Evolutionary conservation across 2,329 filamentous ascomycete genomes (phyloP), one percentile per base, ranked within the genome.

Genomic region (Trichoderma lentiforme): DNA sequence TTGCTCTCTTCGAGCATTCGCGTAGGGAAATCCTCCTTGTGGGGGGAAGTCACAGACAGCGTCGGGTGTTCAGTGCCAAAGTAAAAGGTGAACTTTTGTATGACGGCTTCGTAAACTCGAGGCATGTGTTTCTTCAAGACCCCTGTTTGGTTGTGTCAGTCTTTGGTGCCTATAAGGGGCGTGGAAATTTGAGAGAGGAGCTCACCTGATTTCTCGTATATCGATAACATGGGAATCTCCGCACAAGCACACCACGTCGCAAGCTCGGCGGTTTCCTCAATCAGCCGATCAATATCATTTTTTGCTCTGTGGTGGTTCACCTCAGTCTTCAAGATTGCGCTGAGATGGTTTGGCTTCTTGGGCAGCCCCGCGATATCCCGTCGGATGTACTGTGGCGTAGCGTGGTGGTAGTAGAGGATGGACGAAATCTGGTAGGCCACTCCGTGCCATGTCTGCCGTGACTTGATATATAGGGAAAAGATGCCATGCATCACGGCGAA

Each of bases 361-460:
- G 86, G 87, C 71, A 99, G 82, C 11, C 87, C 86, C 80, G 90
- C 90, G 30, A 98, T 91, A 83, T 99, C 96, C 78, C 92, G 91
- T 78, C 92, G 90, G 76, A 99, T 97, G 79, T 97, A 90, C 79
- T 97, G 93, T 8, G 96, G 96, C 0, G 95, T 97, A 67, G 93
- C 93, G 82, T 99, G 96, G 83, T 99, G 97, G 84, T 99, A 96
- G 81, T 95, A 95, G 70, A 97, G 86, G 73, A 98, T 88, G 11
- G 93, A 93, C 68, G 94, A 89, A 74, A 95, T 84, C 73, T 93
- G 91, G 80, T 96, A 92, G 76, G 90, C 86, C 64, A 97, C 87
- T 9, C 91, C 89, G 80, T 95, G 92, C 83, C 94, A 96, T 70
- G 90, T 89, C 79, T 94, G 91, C 72, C 95, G 91, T 72, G 93